Evolutionary conservation across 2,329 filamentous ascomycete species (phyloP).

Genomic region (Fusarium austroafricanum): DNA sequence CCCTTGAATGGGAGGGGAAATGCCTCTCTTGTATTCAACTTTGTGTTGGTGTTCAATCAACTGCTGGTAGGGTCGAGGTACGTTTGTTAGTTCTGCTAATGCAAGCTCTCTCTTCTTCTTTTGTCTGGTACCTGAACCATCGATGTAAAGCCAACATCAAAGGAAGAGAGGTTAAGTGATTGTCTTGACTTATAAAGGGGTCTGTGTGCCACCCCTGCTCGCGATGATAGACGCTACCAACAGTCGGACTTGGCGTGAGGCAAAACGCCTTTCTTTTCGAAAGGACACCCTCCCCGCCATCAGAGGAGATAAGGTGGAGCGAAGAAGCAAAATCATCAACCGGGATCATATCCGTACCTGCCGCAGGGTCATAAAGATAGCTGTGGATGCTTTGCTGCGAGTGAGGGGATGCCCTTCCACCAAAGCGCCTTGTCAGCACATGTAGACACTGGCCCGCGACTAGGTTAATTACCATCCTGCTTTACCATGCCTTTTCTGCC

Average conservation of each 20-base stretch:
- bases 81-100: slow-evolving; percentile 42
- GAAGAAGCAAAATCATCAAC: slow-evolving; percentile 46
- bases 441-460: slow-evolving; percentile 29
- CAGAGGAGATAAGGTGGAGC: slow-evolving; percentile 42
- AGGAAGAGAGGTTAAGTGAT: slow-evolving; percentile 47
- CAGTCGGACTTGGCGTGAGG: slow-evolving; percentile 43
- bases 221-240: slow-evolving; percentile 43
- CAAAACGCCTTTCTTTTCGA: slow-evolving; percentile 28
- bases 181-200: slow-evolving; percentile 49
- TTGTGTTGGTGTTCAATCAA: slow-evolving; percentile 38
- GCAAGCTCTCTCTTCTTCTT: slow-evolving; percentile 47
- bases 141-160: slow-evolving; percentile 43
- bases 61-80: slow-evolving; percentile 35
- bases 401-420: slow-evolving; percentile 15
- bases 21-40: slow-evolving; percentile 49
- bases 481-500: slow-evolving; percentile 35
- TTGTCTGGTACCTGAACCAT: slow-evolving; percentile 48
- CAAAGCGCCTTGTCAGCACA: slow-evolving; percentile 29
- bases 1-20: slow-evolving; percentile 44
- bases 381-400: slow-evolving; percentile 16
- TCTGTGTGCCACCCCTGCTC: slow-evolving; percentile 51
- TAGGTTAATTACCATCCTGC: slow-evolving; percentile 32
- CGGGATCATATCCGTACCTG: slow-evolving; percentile 47
- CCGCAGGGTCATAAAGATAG: slow-evolving; percentile 39
- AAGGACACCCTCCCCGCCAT: slow-evolving; percentile 32